Base-by-base conservation (phyloP, 805 yeast species). In the Candida nonsorbophila region DNA sequence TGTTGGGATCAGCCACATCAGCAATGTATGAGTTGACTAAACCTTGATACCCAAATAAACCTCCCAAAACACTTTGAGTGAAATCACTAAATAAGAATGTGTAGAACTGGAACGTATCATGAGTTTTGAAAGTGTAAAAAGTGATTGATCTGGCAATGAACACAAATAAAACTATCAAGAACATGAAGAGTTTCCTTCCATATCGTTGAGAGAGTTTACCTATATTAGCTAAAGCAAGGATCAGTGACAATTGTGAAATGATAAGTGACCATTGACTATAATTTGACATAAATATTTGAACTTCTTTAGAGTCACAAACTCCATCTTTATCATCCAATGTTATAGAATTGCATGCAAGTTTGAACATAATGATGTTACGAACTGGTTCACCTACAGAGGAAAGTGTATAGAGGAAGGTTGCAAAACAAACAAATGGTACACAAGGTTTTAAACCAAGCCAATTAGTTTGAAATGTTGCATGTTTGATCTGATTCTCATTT, bases 1-100 rank as follows among this genome's bases (percentile, higher is more conserved):
- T 62, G 18, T 60, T 62, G 0, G 84, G 71, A n/a, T 75, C 78
- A 4, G 76, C 77, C 20, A 84, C 74, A 56, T 86, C 95, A 4
- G 84, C 63, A 11, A 83, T 67, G 47, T 84, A 85, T 34, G 87
- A 72, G 45, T 77, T 78, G 9, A 74, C 60, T 16, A 80, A 54
- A 5, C 80, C 72, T 24, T 79, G 44, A 17, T 79, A 40, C 4
- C 77, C 67, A 31, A 74, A 51, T 5, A 69, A 28, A 0, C 86
- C 80, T 14, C 95, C 95, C 11, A 79, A 70, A 3, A 69, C 30
- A 17, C 76, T 66, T 16, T 65, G 66, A 2, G 78, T 20, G 1
- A 69, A 32, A 10, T 64, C 64, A 3, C 73, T 56, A 1, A 64
- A 18, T 2, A 80, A 49, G 36, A 76, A 63, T 16, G 49, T 31